Percentiles rank a stretch among this genome's conserved stretches.
phyloP scores from a whole-genome alignment of 2,329 filamentous ascomycete species.

The Stylonectria norvegica region DNA sequence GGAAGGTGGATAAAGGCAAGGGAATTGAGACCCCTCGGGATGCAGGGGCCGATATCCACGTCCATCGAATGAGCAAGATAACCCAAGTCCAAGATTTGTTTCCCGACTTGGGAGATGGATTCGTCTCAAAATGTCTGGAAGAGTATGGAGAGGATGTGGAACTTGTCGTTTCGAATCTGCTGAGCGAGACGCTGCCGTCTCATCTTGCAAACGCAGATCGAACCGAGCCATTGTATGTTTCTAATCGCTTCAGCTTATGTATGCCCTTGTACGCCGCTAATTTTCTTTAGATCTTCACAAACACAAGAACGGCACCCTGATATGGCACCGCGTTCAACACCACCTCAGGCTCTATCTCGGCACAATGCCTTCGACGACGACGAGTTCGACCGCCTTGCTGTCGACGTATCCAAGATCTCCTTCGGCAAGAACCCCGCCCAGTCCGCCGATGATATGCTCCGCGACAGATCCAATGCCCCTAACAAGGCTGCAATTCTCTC shows the following conservation, averaged over 20 bases:
- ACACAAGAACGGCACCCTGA: slow-evolving; percentile 29
- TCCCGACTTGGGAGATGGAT: slow-evolving; percentile 78
- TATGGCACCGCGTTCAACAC: slow-evolving; percentile 59
- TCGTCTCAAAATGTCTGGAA: slow-evolving; percentile 74
- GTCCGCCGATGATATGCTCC: slow-evolving; percentile 70
- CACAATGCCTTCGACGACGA: slow-evolving; percentile 79
- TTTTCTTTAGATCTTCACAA: slow-evolving; percentile 27
- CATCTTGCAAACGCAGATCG: slow-evolving; percentile 64
- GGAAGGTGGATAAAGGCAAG: slow-evolving; percentile 67
- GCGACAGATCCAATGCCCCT: slow-evolving; percentile 60
- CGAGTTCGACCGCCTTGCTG: slow-evolving; percentile 68
- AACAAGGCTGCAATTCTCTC: slow-evolving; percentile 85
- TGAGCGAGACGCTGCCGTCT: slow-evolving; percentile 71
- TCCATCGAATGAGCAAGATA: slow-evolving; percentile 80
- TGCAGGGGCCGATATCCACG: slow-evolving; percentile 54
- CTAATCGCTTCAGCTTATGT: not conserved
- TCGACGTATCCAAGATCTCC: slow-evolving; percentile 66
- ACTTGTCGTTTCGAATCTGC: slow-evolving; percentile 73
- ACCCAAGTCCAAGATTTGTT: slow-evolving; percentile 93
- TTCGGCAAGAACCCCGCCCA: slow-evolving; percentile 67
- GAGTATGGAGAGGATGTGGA: slow-evolving; percentile 76
- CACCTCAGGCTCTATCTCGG: slow-evolving; percentile 53
- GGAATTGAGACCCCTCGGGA: slow-evolving; percentile 39
- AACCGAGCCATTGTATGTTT: slow-evolving; percentile 57
- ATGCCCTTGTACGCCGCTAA: slow-evolving; percentile 14